phyloP scores from a whole-genome alignment of 805 yeast species.

The Candida hispaniensis region DNA sequence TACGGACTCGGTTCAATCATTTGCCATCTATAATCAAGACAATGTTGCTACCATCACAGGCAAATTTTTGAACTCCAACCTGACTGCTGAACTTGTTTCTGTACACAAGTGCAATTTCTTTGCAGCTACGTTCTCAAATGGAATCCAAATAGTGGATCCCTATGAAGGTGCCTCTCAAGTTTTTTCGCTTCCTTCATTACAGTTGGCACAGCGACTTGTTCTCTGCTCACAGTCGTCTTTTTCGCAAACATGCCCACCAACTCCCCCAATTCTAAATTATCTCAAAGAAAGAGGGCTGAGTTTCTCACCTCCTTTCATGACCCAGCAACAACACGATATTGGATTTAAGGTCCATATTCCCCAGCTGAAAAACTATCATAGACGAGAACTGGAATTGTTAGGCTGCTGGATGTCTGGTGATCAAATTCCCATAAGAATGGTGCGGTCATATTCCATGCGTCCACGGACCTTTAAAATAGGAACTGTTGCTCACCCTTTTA shows the following conservation, averaged over 20 bases:
- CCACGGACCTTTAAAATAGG: slow-evolving; percentile 14
- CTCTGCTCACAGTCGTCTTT: slow-evolving; percentile 3
- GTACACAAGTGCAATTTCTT: slow-evolving; percentile 12
- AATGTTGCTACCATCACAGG: slow-evolving; percentile 8
- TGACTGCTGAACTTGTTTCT: slow-evolving; percentile 4
- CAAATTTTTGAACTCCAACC: background rate
- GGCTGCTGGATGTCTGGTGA: slow-evolving; percentile 9
- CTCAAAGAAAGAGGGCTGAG: background rate
- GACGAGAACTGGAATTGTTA: slow-evolving; percentile 1
- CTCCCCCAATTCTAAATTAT: slow-evolving; percentile 5
- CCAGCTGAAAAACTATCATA: slow-evolving; percentile 1
- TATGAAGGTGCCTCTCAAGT: slow-evolving; percentile 10
- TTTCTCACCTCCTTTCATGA: background rate
- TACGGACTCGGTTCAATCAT: slow-evolving; percentile 5
- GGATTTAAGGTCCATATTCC: background rate
- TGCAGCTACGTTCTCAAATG: slow-evolving; percentile 10
- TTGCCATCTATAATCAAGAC: slow-evolving; percentile 5
- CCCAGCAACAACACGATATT: background rate
- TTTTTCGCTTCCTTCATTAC: slow-evolving; percentile 9
- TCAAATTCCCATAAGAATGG: slow-evolving; percentile 5
- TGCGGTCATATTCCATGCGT: slow-evolving; percentile 12
- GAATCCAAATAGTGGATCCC: slow-evolving; percentile 8
- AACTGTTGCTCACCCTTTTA: slow-evolving; percentile 9
- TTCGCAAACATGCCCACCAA: slow-evolving; percentile 12
- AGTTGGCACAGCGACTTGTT: slow-evolving; percentile 11